These are phyloP conservation scores for Kazachstania psychrophila DNA, from an alignment of 805 yeast genomes.

Conservation along the genomic window DNA sequence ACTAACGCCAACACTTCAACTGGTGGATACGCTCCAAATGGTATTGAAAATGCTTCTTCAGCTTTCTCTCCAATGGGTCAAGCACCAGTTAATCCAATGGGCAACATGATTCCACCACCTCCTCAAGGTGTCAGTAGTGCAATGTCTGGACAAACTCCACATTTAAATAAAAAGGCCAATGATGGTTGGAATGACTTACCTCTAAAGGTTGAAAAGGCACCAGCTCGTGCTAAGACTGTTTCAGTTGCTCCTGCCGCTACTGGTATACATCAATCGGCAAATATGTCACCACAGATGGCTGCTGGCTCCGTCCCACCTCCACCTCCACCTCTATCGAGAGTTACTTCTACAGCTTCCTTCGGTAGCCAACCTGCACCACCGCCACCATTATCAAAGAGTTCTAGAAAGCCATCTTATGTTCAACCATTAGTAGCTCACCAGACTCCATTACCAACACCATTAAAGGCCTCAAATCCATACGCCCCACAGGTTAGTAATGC, in stretches of 20 bases:
- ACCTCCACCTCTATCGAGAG: conserved; percentile 26
- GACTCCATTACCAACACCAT: conserved; percentile 5
- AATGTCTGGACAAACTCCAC: conserved; percentile 30
- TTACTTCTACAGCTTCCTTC: conserved; percentile 15
- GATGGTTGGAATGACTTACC: conserved; percentile 33
- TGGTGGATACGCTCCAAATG: background rate
- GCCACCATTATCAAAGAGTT: conserved; percentile 8
- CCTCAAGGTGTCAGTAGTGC: conserved; percentile 26
- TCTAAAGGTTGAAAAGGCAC: conserved; percentile 22
- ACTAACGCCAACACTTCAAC: background rate
- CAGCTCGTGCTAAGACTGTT: conserved; percentile 29
- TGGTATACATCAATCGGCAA: conserved; percentile 3
- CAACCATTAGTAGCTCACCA: background rate
- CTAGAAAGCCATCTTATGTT: conserved; percentile 3
- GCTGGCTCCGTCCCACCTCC: conserved; percentile 12
- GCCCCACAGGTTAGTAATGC: conserved; percentile 24
- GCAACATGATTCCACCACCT: conserved; percentile 19
- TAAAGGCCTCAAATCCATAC: conserved; percentile 32
- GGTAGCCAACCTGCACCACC: conserved; percentile 20
- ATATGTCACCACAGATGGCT: conserved; percentile 4
- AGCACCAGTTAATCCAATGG: conserved; percentile 7
- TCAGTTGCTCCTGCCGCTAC: conserved; percentile 30
- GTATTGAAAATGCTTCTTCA: conserved; percentile 15
- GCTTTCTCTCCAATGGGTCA: conserved; percentile 10
- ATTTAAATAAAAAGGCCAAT: conserved; percentile 29